Base-by-base conservation (phyloP, 2,329 filamentous ascomycete genomes). In the Fusarium cyanostomum region DNA sequence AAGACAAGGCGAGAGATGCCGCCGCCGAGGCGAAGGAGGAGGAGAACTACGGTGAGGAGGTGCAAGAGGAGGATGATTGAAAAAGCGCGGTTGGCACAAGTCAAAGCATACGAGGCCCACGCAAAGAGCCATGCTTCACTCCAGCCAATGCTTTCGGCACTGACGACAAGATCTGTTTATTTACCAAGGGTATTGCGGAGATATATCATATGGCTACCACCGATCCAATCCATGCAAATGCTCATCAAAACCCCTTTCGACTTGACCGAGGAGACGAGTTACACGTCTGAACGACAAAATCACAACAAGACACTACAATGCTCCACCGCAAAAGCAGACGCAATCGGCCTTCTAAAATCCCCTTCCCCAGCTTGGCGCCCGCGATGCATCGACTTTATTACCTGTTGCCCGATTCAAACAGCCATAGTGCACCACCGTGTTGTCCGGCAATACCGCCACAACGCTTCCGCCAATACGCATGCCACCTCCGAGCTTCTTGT, bases 381-480 rank as follows among this genome's bases (percentile, higher is more conserved):
- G 67, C 51, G 66, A 61, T 50, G 68, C 66, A 39, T 73, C 73
- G 56, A 71, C 69, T 73, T 70, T 77, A 67, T 72, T 67, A 58
- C 77, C 75, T 54, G 73, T 76, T n/a, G 78, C 80, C 63, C 80
- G 78, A 58, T 77, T 86, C 69, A 91, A 81, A 78, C 92, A 95
- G 24, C 91, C 91, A 72, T 94, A 91, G 80, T 95, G 92, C 60
- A 95, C 89, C 13, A 93, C 91, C 24, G 82, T 84, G 74, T 88
- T 92, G 79, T 96, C 91, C 7, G 94, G 92, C 77, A 95, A 84
- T 11, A 97, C 94, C 35, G 94, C 89, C 58, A 98, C 90, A 15
- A 97, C 95, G 75, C 91, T 96, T 5, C 92, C 91, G 2, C 94
- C 94, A 67, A 98, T 86, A 60, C 95, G 82, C 82, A 97, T 97